A percentile compares a stretch with the other conserved stretches of the same genome.
Conservation (phyloP, 176 grass and related monocot genomes). For the Rhynchospora pubera region DNA sequence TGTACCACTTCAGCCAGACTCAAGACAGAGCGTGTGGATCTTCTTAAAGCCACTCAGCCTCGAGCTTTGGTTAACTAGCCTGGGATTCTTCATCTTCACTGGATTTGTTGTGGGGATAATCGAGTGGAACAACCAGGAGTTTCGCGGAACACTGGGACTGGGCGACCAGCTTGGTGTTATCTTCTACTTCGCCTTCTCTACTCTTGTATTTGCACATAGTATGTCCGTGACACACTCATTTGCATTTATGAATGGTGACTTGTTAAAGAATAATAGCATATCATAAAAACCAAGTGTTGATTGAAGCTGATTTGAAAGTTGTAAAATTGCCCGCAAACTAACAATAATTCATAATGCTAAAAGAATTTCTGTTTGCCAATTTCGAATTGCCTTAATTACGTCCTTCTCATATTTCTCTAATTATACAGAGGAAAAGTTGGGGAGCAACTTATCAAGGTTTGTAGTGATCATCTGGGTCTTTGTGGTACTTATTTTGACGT, state of each 20-base stretch:
- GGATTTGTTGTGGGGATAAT: conserved; percentile 22
- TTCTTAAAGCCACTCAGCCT: conserved; percentile 34
- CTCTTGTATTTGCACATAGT: conserved; percentile 33
- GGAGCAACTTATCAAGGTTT: conserved; percentile 26
- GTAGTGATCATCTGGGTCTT: conserved; percentile 31
- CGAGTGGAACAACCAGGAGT: conserved; percentile 14
- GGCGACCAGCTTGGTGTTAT: conserved; percentile 23
- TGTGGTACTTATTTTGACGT: conserved; percentile 29
- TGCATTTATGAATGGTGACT: neutral
- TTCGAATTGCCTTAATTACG: too few species aligned
- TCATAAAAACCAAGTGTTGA: too few species aligned
- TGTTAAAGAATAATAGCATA: too few species aligned
- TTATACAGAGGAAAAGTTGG: conserved; percentile 20
- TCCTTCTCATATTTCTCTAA: neutral
- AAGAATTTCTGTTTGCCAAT: too few species aligned
- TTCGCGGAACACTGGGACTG: neutral
- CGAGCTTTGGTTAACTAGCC: conserved; percentile 32
- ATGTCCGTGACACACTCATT: neutral
- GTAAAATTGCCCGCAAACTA: too few species aligned
- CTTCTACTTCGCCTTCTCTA: conserved; percentile 38
- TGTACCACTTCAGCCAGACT: conserved; percentile 7
- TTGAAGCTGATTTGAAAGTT: too few species aligned
- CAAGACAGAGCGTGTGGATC: conserved; percentile 27
- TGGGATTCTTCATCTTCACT: conserved; percentile 25
- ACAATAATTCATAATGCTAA: neutral